Base-by-base conservation (phyloP, 192 early-diverging fungal genomes). In the Entomortierella beljakovae region DNA sequence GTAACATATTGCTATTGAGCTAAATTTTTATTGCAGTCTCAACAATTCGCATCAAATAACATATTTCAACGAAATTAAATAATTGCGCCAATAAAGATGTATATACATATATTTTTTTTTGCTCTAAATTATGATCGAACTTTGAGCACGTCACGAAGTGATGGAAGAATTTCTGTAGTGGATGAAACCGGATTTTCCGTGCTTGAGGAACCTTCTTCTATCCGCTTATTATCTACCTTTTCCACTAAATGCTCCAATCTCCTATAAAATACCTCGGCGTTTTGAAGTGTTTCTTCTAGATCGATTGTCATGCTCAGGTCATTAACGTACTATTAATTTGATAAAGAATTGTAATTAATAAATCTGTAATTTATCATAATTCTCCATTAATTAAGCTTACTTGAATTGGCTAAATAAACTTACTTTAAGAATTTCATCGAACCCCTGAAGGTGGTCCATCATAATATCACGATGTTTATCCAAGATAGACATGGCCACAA, bases 401-500 rank as follows among this genome's bases (percentile, higher is more conserved):
- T n/a, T n/a, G n/a, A n/a, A n/a, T n/a, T n/a, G n/a, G n/a, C n/a
- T n/a, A n/a, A n/a, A n/a, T n/a, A n/a, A 20, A 71, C 51, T n/a
- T 85, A 90, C 90, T 87, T 98, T 99, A 38, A 98, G 83, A 37
- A 93, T 92, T 67, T 98, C 97, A 64, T 99, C 98, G 80, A 97
- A 98, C 31, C 90, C 89, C 32, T 84, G 82, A 38, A 94, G 81
- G 65, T 94, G 88, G 29, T 91, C 89, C 70, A 96, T 92, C 32
- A 98, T 90, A 1, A 93, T 85, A 26, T 90, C 81, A 7, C 95
- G 85, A 64, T 97, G 91, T 63, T 94, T 89, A 67, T 99, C 94
- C 35, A 99, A 77, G 56, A 99, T 95, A n/a, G 96, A 94, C 61
- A 98, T 79, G 4, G 96, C 96, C 9, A 99, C 92, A 88, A 99